Percentiles rank a stretch among this genome's conserved stretches.
Evolutionary conservation across 148 eudicot genomes (phyloP).

Genomic region (Polygonum maritimum): DNA sequence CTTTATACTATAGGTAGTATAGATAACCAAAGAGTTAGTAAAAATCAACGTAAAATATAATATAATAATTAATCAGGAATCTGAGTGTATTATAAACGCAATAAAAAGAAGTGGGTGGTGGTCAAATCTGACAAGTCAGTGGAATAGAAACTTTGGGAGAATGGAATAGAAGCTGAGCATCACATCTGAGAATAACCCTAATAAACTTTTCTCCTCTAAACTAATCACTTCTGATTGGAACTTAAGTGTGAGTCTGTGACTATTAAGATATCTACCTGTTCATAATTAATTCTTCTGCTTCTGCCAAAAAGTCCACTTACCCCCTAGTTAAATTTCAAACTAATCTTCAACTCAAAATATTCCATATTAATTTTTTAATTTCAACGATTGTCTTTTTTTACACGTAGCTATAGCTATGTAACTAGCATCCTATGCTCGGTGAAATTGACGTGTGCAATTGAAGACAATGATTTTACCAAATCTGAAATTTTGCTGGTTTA

Average conservation of each 20-base stretch:
- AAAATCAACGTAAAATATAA: not conserved
- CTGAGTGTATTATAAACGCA: not conserved
- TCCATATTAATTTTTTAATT: not conserved
- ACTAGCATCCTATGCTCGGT: not conserved
- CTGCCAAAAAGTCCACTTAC: slow-evolving; percentile 6
- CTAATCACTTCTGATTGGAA: not conserved
- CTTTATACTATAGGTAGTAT: no score
- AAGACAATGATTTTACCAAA: not conserved
- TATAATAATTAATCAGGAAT: not conserved
- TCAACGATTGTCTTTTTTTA: not conserved
- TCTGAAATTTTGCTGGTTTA: not conserved
- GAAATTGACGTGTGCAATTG: not conserved
- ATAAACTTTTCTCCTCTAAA: not conserved
- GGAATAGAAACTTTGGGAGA: slow-evolving; percentile 35
- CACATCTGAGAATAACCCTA: slow-evolving; percentile 19
- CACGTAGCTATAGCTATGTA: not conserved
- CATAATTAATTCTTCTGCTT: slow-evolving; percentile 4
- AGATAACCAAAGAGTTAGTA: no score
- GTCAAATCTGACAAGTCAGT: slow-evolving; percentile 44
- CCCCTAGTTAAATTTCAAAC: not conserved
- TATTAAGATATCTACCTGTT: not conserved
- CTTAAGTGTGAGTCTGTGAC: not conserved
- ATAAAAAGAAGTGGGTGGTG: not conserved
- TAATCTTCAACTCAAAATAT: not conserved
- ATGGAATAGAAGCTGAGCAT: slow-evolving; percentile 34